A percentile compares a stretch with the other conserved stretches of the same genome.
phyloP scores from a whole-genome alignment of 2,329 filamentous ascomycete genomes.

The Macrophomina pseudophaseolina region DNA sequence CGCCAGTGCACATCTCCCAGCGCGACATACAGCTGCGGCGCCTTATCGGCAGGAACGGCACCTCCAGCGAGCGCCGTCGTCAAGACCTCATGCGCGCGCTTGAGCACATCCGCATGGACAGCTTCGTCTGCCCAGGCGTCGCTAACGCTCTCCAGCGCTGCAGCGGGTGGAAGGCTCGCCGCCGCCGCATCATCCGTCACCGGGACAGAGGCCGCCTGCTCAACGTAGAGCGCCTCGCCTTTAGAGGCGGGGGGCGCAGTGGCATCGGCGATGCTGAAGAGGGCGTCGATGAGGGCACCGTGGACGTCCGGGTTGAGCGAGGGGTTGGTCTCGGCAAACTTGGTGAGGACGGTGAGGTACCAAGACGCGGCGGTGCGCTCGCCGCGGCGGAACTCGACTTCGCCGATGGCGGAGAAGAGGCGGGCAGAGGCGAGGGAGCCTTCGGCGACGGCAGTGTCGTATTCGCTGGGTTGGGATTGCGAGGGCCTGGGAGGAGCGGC shows the following conservation, averaged over 20 bases:
- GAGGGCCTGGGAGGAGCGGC: slow-evolving; percentile 28
- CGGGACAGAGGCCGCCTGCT: slow-evolving; percentile 62
- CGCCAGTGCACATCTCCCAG: slow-evolving; percentile 25
- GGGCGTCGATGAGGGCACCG: slow-evolving; percentile 52
- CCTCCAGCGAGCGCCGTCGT: neutral
- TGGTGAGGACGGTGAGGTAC: slow-evolving; percentile 43
- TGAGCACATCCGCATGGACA: slow-evolving; percentile 33
- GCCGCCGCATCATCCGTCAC: slow-evolving; percentile 49
- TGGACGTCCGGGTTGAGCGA: slow-evolving; percentile 33
- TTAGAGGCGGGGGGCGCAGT: slow-evolving; percentile 53
- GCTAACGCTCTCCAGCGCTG: slow-evolving; percentile 31
- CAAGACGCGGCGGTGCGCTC: slow-evolving; percentile 7
- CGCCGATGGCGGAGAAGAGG: slow-evolving; percentile 44
- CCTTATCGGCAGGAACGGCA: neutral
- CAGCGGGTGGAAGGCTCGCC: neutral
- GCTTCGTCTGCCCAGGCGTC: slow-evolving; percentile 29
- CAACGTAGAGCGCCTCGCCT: slow-evolving; percentile 55
- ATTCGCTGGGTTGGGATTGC: slow-evolving; percentile 48
- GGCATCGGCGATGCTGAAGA: slow-evolving; percentile 55
- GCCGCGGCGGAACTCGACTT: slow-evolving; percentile 16
- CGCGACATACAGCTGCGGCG: slow-evolving; percentile 10
- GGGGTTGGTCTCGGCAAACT: slow-evolving; percentile 32
- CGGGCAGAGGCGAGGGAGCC: slow-evolving; percentile 59
- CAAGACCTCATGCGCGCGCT: slow-evolving; percentile 13
- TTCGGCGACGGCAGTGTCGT: slow-evolving; percentile 62